Conservation (phyloP, 257 asterid genomes). For the Solanum tacnaense region DNA sequence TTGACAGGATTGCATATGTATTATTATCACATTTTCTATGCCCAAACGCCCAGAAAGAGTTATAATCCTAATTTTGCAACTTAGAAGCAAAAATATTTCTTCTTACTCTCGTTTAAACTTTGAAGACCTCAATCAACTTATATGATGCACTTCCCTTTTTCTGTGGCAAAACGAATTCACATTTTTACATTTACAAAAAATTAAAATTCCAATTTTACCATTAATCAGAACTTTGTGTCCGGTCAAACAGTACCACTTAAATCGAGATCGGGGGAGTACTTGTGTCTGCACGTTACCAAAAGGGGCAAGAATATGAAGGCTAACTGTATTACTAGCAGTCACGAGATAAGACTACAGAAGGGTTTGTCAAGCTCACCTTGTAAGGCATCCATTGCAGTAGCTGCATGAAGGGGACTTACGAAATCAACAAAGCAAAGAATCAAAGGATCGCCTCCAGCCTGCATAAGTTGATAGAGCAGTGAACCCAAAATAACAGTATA, state of each 20-base stretch:
- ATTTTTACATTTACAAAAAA: neutral
- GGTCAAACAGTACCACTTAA: neutral
- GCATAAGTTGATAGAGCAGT: conserved; percentile 14
- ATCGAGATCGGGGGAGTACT: neutral
- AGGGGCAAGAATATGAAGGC: neutral
- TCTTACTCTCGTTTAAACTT: neutral
- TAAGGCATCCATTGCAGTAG: conserved; percentile 68
- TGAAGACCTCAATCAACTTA: neutral
- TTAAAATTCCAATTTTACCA: neutral
- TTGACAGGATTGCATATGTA: neutral
- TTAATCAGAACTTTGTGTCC: neutral
- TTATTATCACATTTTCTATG: neutral
- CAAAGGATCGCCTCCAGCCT: conserved; percentile 67
- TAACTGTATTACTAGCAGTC: neutral
- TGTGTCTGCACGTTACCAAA: neutral
- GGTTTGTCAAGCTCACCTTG: conserved; percentile 37
- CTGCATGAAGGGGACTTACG: conserved; percentile 72
- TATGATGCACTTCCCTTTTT: neutral
- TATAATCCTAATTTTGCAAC: neutral
- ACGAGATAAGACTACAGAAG: neutral
- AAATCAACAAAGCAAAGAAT: conserved; percentile 83
- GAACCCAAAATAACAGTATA: neutral
- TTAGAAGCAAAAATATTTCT: neutral
- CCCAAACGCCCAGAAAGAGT: neutral
- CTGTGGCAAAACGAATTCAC: neutral